Conservation (phyloP, 257 asterid species). For the Leptodermis oblonga region DNA sequence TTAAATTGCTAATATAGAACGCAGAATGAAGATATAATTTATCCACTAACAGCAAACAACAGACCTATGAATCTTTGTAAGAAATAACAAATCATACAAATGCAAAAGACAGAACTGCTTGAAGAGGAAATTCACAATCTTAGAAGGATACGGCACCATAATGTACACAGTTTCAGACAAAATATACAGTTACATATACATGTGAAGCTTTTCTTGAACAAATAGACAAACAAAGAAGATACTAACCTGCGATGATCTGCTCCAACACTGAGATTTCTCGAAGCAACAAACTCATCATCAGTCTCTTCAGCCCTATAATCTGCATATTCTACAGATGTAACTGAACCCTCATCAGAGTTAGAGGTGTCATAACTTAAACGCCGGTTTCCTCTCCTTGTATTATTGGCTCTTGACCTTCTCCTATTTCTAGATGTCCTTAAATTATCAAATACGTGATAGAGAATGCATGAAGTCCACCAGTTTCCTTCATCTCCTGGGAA, state of each 20-base stretch:
- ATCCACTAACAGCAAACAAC: neutral
- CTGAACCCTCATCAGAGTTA: conserved; percentile 76
- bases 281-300: conserved; percentile 52
- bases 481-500: conserved; percentile 61
- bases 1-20: neutral
- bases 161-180: neutral
- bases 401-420: conserved; percentile 63
- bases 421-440: conserved; percentile 71
- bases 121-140: neutral
- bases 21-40: neutral
- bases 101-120: neutral
- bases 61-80: neutral
- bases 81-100: neutral
- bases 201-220: neutral
- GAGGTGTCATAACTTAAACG: conserved; percentile 49
- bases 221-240: neutral
- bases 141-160: neutral
- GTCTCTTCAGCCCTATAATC: conserved; percentile 54
- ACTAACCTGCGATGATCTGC: conserved; percentile 58
- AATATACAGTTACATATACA: neutral
- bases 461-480: conserved; percentile 85
- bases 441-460: conserved; percentile 71
- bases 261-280: conserved; percentile 51
- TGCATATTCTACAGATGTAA: conserved; percentile 56
- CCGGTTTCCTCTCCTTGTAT: conserved; percentile 58